Conservation (phyloP, 129 eudicot species). For the Chrysanthemum makinoi region DNA sequence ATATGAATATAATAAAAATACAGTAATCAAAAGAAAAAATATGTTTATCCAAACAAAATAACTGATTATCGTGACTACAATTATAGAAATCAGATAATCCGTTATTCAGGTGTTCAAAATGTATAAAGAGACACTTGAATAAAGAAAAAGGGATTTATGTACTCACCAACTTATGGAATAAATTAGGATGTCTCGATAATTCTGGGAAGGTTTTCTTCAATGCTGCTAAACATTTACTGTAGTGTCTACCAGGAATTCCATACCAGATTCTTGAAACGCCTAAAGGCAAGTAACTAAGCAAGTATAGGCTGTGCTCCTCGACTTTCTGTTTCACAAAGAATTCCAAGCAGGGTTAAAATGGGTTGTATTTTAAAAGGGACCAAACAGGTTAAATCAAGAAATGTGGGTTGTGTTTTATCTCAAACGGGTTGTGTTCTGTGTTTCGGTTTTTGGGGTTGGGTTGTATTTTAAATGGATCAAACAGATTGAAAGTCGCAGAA, state of each 20-base stretch:
- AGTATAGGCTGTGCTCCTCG: conserved; percentile 72
- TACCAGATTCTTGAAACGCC: conserved; percentile 83
- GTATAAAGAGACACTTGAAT: too few relatives aligned
- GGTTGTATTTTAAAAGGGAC: not conserved
- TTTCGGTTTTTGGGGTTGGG: too few relatives aligned
- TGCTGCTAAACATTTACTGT: conserved; percentile 50
- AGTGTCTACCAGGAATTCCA: conserved; percentile 56
- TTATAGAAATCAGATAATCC: too few relatives aligned
- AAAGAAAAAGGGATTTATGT: not conserved
- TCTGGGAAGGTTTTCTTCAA: conserved; percentile 59
- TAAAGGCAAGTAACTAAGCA: conserved; percentile 57
- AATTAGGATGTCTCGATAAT: conserved; percentile 45
- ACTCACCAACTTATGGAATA: conserved; percentile 67
- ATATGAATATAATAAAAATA: too few relatives aligned
- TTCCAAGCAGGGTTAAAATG: not conserved
- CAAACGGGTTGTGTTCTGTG: too few relatives aligned
- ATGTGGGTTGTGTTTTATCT: not conserved
- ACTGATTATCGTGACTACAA: too few relatives aligned
- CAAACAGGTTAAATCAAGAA: too few relatives aligned
- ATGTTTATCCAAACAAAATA: too few relatives aligned
- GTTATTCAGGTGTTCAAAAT: not conserved
- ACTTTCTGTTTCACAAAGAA: conserved; percentile 38
- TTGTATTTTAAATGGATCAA: too few relatives aligned
- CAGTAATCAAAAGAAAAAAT: too few relatives aligned
- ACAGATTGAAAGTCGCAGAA: too few relatives aligned